phyloP scores from a whole-genome alignment of 2,329 filamentous ascomycete genomes.

The Stachybotrys chlorohalonatus region DNA sequence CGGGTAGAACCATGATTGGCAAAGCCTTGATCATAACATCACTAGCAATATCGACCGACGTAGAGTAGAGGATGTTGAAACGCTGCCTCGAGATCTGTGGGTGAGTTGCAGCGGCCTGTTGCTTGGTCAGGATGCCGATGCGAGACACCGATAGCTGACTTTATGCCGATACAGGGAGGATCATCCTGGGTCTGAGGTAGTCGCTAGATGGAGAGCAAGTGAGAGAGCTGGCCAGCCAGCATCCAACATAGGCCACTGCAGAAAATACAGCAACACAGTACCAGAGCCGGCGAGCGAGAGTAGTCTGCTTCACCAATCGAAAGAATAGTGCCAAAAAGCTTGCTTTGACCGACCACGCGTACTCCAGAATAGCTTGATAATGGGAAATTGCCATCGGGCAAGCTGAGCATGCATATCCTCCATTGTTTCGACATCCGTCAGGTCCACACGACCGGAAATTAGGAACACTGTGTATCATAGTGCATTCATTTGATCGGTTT shows the following conservation, averaged over 20 bases:
- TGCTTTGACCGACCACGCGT: constrained; percentile 13
- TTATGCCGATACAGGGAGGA: too few relatives aligned
- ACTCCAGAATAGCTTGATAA: constrained; percentile 14
- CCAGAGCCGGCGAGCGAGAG: constrained; percentile 8
- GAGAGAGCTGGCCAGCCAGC: constrained; percentile 6
- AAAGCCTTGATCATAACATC: constrained; percentile 11
- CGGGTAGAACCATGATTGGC: constrained; percentile 8
- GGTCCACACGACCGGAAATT: constrained; percentile 4
- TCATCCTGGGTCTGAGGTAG: constrained; percentile 7
- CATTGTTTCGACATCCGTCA: constrained; percentile 1
- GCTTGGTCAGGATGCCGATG: not conserved
- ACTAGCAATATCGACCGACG: constrained; percentile 6
- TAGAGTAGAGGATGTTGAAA: constrained; percentile 9
- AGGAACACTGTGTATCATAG: constrained; percentile 11
- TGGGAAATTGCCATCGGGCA: constrained; percentile 10
- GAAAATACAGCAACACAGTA: constrained; percentile 9
- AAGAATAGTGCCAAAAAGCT: constrained; percentile 13
- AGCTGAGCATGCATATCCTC: constrained; percentile 1
- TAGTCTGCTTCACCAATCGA: constrained; percentile 7
- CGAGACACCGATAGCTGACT: too few relatives aligned
- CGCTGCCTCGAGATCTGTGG: constrained; percentile 4
- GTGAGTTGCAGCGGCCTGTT: constrained; percentile 8
- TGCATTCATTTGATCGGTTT: constrained; percentile 9
- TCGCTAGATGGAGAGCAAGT: constrained; percentile 6
- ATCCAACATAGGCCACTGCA: constrained; percentile 9